phyloP scores from a whole-genome alignment of 75 land plant genomes.

The Selaginella moellendorffii region DNA sequence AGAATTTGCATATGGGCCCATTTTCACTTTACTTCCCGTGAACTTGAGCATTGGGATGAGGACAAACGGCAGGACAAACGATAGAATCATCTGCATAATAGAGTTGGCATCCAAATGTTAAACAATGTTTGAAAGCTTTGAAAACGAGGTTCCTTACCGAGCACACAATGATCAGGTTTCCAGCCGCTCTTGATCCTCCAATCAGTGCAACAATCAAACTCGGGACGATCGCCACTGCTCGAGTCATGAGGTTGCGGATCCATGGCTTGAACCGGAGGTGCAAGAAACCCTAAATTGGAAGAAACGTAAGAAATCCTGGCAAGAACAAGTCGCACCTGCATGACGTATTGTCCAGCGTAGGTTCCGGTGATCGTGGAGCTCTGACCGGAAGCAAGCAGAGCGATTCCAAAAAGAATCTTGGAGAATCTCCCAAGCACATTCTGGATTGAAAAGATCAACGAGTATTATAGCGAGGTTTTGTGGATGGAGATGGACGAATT shows the following conservation, averaged over 20 bases:
- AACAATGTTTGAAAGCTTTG: neutral
- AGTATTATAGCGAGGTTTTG: too few species aligned
- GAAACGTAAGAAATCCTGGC: too few species aligned
- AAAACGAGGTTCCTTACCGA: neutral
- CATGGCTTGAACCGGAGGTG: neutral
- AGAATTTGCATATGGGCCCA: neutral
- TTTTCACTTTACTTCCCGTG: neutral
- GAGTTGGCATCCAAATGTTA: neutral
- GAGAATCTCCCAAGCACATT: slow-evolving; percentile 5
- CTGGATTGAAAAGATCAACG: neutral
- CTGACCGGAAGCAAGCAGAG: neutral
- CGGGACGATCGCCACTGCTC: slow-evolving; percentile 1
- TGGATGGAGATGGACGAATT: too few species aligned
- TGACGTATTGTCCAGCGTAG: slow-evolving; percentile 5
- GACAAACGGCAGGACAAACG: neutral
- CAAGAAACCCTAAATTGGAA: slow-evolving; percentile 6
- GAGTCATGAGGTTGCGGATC: slow-evolving; percentile 4
- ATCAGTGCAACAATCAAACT: slow-evolving; percentile 5
- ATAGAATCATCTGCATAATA: slow-evolving; percentile 8
- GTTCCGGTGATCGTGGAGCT: slow-evolving; percentile 1
- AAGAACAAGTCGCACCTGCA: slow-evolving; percentile 2
- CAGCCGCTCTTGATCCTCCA: slow-evolving; percentile 1
- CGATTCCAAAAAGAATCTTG: slow-evolving; percentile 3
- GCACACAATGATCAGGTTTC: neutral
- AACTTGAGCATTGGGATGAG: slow-evolving; percentile 5